phyloP scores from a whole-genome alignment of 345 rosid genomes.

The Lagerstroemia speciosa region DNA sequence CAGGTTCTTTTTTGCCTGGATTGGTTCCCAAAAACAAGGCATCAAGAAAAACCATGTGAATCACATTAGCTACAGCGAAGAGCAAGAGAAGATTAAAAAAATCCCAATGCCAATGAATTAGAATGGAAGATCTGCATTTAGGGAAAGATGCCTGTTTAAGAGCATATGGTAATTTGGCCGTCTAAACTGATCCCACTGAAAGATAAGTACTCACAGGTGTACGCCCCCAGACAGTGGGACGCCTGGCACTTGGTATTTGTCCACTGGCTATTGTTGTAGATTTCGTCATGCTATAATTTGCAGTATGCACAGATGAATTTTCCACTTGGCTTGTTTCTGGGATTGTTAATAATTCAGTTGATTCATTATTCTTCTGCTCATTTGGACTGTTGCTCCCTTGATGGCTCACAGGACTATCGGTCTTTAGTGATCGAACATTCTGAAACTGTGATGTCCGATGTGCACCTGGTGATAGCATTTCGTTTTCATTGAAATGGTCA shows the following conservation, averaged over 20 bases:
- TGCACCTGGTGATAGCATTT: conserved; percentile 27
- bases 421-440: conserved; percentile 17
- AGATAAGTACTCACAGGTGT: conserved; percentile 52
- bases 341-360: conserved; percentile 18
- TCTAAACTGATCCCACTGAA: background rate
- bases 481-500: conserved; percentile 18
- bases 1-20: conserved; percentile 74
- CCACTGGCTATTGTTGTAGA: conserved; percentile 30
- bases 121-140: background rate
- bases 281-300: conserved; percentile 25
- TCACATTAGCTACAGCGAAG: background rate
- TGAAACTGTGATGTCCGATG: conserved; percentile 21
- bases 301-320: conserved; percentile 17
- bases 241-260: conserved; percentile 18
- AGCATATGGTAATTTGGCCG: background rate
- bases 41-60: conserved; percentile 1
- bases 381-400: conserved; percentile 15
- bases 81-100: background rate
- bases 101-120: background rate
- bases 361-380: conserved; percentile 13
- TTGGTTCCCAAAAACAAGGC: conserved; percentile 10
- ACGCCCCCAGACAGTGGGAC: conserved; percentile 45
- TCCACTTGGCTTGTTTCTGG: conserved; percentile 23
- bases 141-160: background rate
- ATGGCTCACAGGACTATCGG: conserved; percentile 16